Percentiles rank a stretch among this genome's conserved stretches.
Conservation (phyloP, 2,329 filamentous ascomycete genomes). For the Talaromyces sp. region DNA sequence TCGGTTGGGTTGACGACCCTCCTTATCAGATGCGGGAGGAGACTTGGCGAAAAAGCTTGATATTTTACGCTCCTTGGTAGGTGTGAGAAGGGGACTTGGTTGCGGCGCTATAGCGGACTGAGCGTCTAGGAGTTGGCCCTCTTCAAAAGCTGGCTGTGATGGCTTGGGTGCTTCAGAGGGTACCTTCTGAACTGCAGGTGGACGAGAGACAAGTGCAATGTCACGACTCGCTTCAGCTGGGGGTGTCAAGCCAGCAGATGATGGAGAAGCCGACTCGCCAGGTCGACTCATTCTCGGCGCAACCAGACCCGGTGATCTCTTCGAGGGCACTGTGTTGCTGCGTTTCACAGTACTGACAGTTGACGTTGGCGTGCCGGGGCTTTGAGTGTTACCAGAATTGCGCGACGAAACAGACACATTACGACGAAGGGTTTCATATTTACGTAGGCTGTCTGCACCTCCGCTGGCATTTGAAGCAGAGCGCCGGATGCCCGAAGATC, state of each 20-base stretch:
- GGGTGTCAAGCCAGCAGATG: slow-evolving; percentile 34
- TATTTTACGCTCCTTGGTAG: slow-evolving; percentile 64
- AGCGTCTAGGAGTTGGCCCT: slow-evolving; percentile 38
- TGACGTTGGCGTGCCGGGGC: slow-evolving; percentile 59
- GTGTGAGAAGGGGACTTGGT: slow-evolving; percentile 46
- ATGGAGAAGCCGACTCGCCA: slow-evolving; percentile 50
- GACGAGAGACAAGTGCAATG: slow-evolving; percentile 20
- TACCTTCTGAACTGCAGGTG: neutral
- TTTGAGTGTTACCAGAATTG: slow-evolving; percentile 69
- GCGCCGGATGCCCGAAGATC: slow-evolving; percentile 51
- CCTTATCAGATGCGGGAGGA: slow-evolving; percentile 59
- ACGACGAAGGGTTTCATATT: slow-evolving; percentile 70
- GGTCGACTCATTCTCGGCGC: slow-evolving; percentile 63
- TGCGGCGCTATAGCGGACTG: slow-evolving; percentile 34
- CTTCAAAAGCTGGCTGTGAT: slow-evolving; percentile 7
- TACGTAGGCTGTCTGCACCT: slow-evolving; percentile 79
- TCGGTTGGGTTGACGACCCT: slow-evolving; percentile 75
- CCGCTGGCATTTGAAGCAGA: slow-evolving; percentile 86
- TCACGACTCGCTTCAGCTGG: slow-evolving; percentile 25
- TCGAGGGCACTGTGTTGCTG: slow-evolving; percentile 92
- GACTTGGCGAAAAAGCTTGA: slow-evolving; percentile 65
- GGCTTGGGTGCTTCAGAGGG: slow-evolving; percentile 18
- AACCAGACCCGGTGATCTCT: slow-evolving; percentile 71
- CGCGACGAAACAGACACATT: slow-evolving; percentile 93
- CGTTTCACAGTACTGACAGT: slow-evolving; percentile 58